Conservation (phyloP, 306 rosid genomes). For the Cucurbita moschata region DNA sequence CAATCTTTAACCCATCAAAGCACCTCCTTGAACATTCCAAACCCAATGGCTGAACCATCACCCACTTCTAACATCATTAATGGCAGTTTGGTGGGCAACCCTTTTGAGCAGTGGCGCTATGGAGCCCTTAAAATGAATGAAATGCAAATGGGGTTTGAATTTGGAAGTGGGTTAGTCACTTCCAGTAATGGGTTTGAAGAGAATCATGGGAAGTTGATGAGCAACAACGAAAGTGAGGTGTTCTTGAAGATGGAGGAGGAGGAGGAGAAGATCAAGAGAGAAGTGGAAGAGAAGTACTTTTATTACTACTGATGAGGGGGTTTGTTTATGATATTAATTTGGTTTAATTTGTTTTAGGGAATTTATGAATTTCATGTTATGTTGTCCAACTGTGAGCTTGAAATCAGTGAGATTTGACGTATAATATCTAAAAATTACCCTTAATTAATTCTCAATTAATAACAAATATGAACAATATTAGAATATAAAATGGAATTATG, state of each 20-base stretch:
- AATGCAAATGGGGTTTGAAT: neutral
- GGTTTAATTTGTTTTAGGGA: neutral
- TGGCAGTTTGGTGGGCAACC: neutral
- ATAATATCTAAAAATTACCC: too few species aligned
- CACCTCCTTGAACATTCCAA: neutral
- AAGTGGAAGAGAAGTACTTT: conserved; percentile 23
- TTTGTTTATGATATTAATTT: neutral
- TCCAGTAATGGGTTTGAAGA: conserved; percentile 16
- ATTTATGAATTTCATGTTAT: neutral
- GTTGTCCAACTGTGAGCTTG: neutral
- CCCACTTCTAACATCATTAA: neutral
- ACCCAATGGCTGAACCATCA: conserved; percentile 5
- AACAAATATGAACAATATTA: too few species aligned
- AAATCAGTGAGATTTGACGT: neutral
- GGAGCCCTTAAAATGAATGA: conserved; percentile 13
- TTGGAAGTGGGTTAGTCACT: neutral
- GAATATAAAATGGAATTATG: too few species aligned
- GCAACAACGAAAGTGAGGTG: neutral
- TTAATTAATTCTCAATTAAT: too few species aligned
- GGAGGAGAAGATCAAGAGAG: conserved; percentile 16
- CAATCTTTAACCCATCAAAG: conserved; percentile 16
- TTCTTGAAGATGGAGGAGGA: conserved; percentile 7
- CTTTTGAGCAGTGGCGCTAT: conserved; percentile 7
- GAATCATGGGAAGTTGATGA: conserved; percentile 11
- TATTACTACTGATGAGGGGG: conserved; percentile 23